Percentiles rank a stretch among this genome's conserved stretches.
phyloP scores from a whole-genome alignment of 1,284 basidiomycete genomes.

The Wallemia mellicola region DNA sequence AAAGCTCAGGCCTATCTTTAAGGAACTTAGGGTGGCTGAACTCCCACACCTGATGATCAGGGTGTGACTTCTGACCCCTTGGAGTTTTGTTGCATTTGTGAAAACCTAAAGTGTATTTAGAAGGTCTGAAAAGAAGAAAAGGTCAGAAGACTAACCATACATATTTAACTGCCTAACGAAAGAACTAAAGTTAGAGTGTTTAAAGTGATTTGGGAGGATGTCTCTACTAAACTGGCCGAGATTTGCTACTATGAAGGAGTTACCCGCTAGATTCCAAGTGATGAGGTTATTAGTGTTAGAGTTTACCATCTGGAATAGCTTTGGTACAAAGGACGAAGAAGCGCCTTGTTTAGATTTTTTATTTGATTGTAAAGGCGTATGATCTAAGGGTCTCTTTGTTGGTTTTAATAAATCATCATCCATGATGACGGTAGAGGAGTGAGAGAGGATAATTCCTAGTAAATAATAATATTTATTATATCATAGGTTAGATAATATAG shows the following conservation, averaged over 20 bases:
- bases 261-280: neutral
- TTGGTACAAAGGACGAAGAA: neutral
- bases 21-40: conserved; percentile 65
- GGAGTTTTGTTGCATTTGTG: conserved; percentile 30
- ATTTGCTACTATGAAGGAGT: neutral
- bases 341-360: neutral
- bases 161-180: conserved; percentile 73
- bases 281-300: neutral
- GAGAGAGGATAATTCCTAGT: neutral
- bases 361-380: neutral
- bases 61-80: conserved; percentile 43
- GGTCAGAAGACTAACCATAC: conserved; percentile 64
- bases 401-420: neutral
- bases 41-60: conserved; percentile 57
- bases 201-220: neutral
- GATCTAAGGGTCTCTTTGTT: neutral
- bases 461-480: neutral
- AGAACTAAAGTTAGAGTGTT: conserved; percentile 36
- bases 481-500: neutral
- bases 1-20: conserved; percentile 42
- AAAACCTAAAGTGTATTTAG: conserved; percentile 10
- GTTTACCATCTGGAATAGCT: neutral
- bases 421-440: neutral
- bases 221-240: neutral
- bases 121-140: conserved; percentile 25